Base-by-base conservation (phyloP, 2,329 filamentous ascomycete species). In the Capronia americana region DNA sequence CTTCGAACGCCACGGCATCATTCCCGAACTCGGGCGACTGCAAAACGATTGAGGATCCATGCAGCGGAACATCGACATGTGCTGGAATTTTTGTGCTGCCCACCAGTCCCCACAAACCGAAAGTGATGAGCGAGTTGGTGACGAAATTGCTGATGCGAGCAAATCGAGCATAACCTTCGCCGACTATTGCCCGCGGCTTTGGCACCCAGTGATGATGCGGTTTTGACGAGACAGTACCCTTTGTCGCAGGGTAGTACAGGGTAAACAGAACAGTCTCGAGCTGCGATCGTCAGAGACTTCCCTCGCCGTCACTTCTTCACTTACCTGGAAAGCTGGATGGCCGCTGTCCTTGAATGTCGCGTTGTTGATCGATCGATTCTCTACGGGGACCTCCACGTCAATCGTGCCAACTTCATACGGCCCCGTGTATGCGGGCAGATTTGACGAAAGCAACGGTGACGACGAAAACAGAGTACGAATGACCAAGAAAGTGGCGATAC, bases 201-300 rank as follows among this genome's bases (percentile, higher is more conserved):
- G 70, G 70, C 6, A 72, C 59, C 72, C 72, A 73, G 17, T 65
- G 65, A 63, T 73, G 72, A 17, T 70, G 66, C n/a, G 68, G 63
- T 34, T 70, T 70, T 12, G 60, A 51, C 2, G 66, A 68, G 10
- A 48, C 57, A 1, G 55, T 59, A 11, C 65, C 69, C 44, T 68
- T 69, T 11, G 57, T 54, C 6, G 71, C 48, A 14, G 72, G 72
- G 54, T 73, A 73, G 65, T 71, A 73, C 3, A 73, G 51, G 12
- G 70, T 72, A 64, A 73, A 73, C 24, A 73, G 67, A 17, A 73
- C 72, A 0, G 72, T 73, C 48, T 72, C 66, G 10, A 73, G 50
- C 70, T 73, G 23, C 24, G 41, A 6, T 30, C 41, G 46, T 50
- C 24, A 62, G 17, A 46, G 30, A 10, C 26, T 17, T 20, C 23